Evolutionary conservation across 176 grass and related monocot species (phyloP).

Genomic region (Raddia guianensis): DNA sequence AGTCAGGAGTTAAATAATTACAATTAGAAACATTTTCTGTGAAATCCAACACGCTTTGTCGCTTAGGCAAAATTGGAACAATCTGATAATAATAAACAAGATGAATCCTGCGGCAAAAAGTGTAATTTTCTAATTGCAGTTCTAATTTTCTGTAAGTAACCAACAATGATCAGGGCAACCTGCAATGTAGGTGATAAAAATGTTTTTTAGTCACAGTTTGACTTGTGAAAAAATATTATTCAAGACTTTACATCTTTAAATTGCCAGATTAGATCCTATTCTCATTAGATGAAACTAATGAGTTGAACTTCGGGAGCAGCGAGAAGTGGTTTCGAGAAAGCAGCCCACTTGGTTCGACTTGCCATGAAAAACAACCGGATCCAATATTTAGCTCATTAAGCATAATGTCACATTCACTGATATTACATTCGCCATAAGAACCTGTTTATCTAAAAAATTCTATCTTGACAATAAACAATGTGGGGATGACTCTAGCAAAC

Average conservation of each 20-base stretch:
- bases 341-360: too few relatives aligned
- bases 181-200: neutral
- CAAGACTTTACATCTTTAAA: neutral
- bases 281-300: too few relatives aligned
- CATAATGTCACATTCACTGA: neutral
- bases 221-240: neutral
- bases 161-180: neutral
- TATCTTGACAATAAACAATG: slow-evolving; percentile 7
- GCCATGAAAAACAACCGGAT: neutral
- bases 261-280: neutral
- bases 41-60: too few relatives aligned
- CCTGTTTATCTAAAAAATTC: neutral
- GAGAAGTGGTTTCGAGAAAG: too few relatives aligned
- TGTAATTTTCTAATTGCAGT: neutral
- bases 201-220: neutral
- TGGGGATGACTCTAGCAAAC: slow-evolving; percentile 1
- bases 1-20: neutral
- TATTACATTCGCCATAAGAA: slow-evolving; percentile 6
- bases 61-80: too few relatives aligned
- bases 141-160: neutral
- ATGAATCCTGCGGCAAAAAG: neutral
- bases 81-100: neutral
- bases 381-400: neutral
- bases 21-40: neutral
- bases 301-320: too few relatives aligned